Evolutionary conservation across 345 rosid genomes (phyloP).

Genomic region (Euphorbia pulcherrima): DNA sequence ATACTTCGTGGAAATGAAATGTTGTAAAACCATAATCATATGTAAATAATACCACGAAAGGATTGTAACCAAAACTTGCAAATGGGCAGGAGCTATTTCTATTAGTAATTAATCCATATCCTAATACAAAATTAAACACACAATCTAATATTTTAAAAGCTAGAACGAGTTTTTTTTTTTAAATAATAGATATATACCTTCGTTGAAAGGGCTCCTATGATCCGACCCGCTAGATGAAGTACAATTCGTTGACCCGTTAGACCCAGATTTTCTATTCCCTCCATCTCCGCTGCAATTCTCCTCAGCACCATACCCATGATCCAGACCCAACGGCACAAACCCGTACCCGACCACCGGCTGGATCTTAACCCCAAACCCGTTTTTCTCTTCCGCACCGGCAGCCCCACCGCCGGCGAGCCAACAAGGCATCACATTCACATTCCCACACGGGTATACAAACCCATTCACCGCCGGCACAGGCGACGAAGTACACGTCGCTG

Average conservation of each 20-base stretch:
- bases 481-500: neutral
- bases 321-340: conserved; percentile 20
- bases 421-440: conserved; percentile 16
- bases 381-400: conserved; percentile 11
- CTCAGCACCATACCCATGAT: conserved; percentile 33
- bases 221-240: conserved; percentile 44
- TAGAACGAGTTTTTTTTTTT: neutral
- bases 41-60: no score
- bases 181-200: conserved; percentile 28
- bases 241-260: conserved; percentile 37
- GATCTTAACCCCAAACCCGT: conserved; percentile 19
- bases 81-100: neutral
- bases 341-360: conserved; percentile 15
- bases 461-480: conserved; percentile 18
- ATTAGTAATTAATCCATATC: neutral
- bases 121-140: neutral
- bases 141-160: neutral
- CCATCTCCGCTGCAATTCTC: conserved; percentile 22
- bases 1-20: no score
- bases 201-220: conserved; percentile 36
- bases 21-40: no score
- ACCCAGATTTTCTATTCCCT: conserved; percentile 23
- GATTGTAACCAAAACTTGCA: no score
- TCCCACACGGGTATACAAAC: conserved; percentile 17
- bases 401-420: conserved; percentile 21